A percentile compares a stretch with the other conserved stretches of the same genome.
Conservation (phyloP, 139 green algal genomes). For the Chlamydomonas schloesseri region DNA sequence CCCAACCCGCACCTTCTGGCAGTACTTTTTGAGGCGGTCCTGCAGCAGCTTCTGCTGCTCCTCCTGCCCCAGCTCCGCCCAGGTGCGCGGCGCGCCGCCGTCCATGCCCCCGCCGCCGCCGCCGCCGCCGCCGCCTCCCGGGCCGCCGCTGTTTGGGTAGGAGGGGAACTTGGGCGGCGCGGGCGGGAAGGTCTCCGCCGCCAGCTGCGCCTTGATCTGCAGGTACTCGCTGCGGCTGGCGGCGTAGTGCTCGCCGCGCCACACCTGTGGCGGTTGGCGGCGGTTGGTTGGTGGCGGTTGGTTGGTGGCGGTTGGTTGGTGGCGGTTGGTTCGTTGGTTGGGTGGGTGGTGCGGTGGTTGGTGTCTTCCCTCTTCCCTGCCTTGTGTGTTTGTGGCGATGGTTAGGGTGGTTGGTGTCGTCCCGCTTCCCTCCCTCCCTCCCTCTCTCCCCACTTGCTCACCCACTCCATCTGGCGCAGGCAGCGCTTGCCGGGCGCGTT, state of each 20-base stretch:
- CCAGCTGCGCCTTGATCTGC: slow-evolving; percentile 91
- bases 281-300: background rate
- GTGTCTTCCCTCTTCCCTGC: too few relatives aligned
- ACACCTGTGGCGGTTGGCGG: slow-evolving; percentile 67
- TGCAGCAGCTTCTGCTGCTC: slow-evolving; percentile 82
- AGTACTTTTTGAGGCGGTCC: slow-evolving; percentile 95
- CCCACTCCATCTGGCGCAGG: slow-evolving; percentile 95
- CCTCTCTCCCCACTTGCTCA: slow-evolving; percentile 42
- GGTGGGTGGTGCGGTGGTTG: too few relatives aligned
- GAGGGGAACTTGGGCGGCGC: background rate
- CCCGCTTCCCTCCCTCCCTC: background rate
- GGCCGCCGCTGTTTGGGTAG: background rate
- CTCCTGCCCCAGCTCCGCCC: slow-evolving; percentile 72
- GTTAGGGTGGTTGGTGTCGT: too few relatives aligned
- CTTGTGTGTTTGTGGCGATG: too few relatives aligned
- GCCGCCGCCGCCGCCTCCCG: background rate
- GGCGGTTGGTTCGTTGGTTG: too few relatives aligned
- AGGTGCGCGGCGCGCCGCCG: slow-evolving; percentile 26
- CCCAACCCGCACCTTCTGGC: slow-evolving; percentile 86
- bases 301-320: too few relatives aligned
- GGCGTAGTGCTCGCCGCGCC: slow-evolving; percentile 92
- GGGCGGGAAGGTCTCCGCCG: slow-evolving; percentile 69
- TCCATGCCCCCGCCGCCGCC: background rate
- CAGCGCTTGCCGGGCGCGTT: slow-evolving; percentile 96
- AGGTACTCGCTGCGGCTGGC: slow-evolving; percentile 80